Evolutionary conservation across 2,329 filamentous ascomycete genomes (phyloP).

Genomic region (Ascosphaera acerosa): DNA sequence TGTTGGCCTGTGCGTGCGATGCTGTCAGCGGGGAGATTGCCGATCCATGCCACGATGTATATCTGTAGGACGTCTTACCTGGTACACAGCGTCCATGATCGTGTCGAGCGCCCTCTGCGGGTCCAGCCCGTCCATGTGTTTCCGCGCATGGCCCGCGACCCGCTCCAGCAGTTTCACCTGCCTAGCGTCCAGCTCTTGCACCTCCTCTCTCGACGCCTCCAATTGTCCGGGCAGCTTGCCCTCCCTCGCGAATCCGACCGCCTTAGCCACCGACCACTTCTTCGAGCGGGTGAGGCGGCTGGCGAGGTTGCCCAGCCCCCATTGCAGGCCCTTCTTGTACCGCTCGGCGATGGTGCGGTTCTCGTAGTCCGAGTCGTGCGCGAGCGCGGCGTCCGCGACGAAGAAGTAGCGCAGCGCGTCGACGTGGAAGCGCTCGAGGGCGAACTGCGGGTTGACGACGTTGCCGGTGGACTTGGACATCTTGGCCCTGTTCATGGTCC

Average conservation of each 20-base stretch:
- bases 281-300: slow-evolving; percentile 43
- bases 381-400: slow-evolving; percentile 50
- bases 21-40: background rate
- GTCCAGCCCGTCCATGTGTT: slow-evolving; percentile 37
- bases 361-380: slow-evolving; percentile 59
- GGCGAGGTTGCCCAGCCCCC: slow-evolving; percentile 56
- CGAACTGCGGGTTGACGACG: slow-evolving; percentile 82
- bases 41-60: background rate
- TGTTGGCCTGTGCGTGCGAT: slow-evolving; percentile 43
- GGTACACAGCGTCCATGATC: slow-evolving; percentile 34
- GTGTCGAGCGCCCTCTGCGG: slow-evolving; percentile 38
- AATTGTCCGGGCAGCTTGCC: slow-evolving; percentile 10
- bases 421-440: slow-evolving; percentile 64
- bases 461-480: slow-evolving; percentile 96
- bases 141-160: slow-evolving; percentile 20
- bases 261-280: slow-evolving; percentile 39
- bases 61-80: slow-evolving; percentile 20
- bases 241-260: slow-evolving; percentile 22
- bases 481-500: slow-evolving; percentile 75
- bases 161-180: slow-evolving; percentile 19
- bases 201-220: too few relatives aligned
- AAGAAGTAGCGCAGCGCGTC: slow-evolving; percentile 83
- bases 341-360: slow-evolving; percentile 48
- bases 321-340: slow-evolving; percentile 58
- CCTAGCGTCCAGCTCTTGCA: slow-evolving; percentile 8